Base-by-base conservation (phyloP, 176 grass and related monocot genomes). In the Juncus effusus region DNA sequence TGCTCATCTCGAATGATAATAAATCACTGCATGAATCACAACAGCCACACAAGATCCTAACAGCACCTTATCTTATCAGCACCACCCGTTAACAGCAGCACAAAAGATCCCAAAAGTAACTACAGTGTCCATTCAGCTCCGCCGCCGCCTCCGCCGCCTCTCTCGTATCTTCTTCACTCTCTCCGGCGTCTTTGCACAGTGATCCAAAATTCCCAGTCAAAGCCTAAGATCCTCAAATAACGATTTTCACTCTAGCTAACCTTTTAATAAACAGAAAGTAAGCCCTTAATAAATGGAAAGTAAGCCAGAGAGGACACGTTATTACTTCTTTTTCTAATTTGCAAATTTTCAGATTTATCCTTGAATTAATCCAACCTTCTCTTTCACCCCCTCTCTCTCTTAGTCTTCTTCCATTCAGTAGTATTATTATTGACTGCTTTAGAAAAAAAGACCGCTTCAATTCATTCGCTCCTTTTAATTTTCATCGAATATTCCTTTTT, bases 401-500 rank as follows among this genome's bases (percentile, higher is more conserved):
- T 47, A 6, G 44, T 69, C 12, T 10, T 28, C 19, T 28, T 28
- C 19, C 19, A 28, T 28, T 28, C 19, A 28, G 19, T 28, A 28
- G 19, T 28, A 28, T 28, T 28, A 28, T 28, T 28, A 51, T 51
- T 58, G 67, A 70, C 67, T 71, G n/a, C 37, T 71, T 71, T 68
- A n/a, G 13, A 45, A 28, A 28, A 28, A 54, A 12, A 36, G 12
- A 68, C 49, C 12, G 13, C 11, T 39, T 57, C 51, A 70, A 69
- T 39, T 57, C 51, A 70, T 54, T 70, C 68, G 54, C 10, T 59
- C 54, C 54, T 72, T 72, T 72, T 72, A 56, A 72, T 6, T 72
- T 72, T 60, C 54, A 28, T 59, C 14, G 68, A 72, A 72, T 72
- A 72, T 72, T 72, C 54, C 58, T 42, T 72, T 60, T 72, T 72